phyloP scores from a whole-genome alignment of 257 asterid genomes.

The Craterostigma plantagineum region DNA sequence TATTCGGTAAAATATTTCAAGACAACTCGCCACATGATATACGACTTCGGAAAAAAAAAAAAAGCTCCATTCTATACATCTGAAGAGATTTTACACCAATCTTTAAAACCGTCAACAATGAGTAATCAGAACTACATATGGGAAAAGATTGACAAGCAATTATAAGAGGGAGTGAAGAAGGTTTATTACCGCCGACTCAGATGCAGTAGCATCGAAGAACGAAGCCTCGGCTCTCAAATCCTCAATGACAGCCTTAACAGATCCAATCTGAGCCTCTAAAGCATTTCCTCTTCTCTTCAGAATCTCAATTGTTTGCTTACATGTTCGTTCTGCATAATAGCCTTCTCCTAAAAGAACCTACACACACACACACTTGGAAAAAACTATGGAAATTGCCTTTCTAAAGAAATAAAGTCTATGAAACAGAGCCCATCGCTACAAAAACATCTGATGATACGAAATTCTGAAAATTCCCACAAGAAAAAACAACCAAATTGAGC shows the following conservation, averaged over 20 bases:
- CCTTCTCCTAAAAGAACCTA: constrained; percentile 88
- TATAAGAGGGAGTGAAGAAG: not conserved
- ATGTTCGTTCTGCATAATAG: constrained; percentile 68
- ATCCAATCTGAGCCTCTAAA: constrained; percentile 54
- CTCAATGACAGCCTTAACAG: constrained; percentile 53
- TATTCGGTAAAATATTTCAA: constrained; percentile 4
- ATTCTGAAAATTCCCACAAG: not conserved
- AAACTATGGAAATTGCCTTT: not conserved
- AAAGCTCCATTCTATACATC: too few relatives aligned
- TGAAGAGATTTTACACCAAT: too few relatives aligned
- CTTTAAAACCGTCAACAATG: too few relatives aligned
- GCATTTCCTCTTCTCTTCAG: constrained; percentile 58
- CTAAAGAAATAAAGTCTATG: too few relatives aligned
- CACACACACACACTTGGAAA: constrained; percentile 9
- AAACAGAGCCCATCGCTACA: not conserved
- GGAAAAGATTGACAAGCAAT: too few relatives aligned
- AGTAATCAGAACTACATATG: too few relatives aligned
- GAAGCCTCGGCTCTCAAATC: constrained; percentile 71
- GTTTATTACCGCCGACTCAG: constrained; percentile 49
- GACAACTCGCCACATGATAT: not conserved
- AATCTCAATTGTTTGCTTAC: constrained; percentile 75
- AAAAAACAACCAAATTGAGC: not conserved
- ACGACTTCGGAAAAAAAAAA: too few relatives aligned
- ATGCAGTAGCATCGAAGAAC: constrained; percentile 58
- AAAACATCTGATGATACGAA: not conserved